Base-by-base conservation (phyloP, 306 rosid species). In the Alnus glutinosa region DNA sequence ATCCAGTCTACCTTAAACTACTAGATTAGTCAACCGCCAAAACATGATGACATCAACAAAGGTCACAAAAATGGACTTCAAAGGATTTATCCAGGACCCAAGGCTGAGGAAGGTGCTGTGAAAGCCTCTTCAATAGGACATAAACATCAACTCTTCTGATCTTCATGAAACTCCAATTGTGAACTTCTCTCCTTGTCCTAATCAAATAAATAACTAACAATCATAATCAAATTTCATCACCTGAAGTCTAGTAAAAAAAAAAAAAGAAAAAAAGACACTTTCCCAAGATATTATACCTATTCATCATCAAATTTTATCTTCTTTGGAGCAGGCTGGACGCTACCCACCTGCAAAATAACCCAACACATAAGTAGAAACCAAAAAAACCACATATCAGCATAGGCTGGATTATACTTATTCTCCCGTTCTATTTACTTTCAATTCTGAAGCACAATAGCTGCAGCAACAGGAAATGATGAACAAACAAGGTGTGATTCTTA, bases 321-420 rank as follows among this genome's bases (percentile, higher is more conserved):
- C 94, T 92, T 95, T n/a, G 98, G 93, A 70, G 85, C 84, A 77
- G 98, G 88, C 19, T 85, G 91, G 70, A 83, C 4, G 78, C 78
- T 76, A 62, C 93, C 96, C 76, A 90, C 88, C 98, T 95, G 86
- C 75, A 83, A 72, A 55, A 68, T 18, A 42, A 78, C 30, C 78
- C 36, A 42, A 61, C 30, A 69, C 34, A 67, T 57, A 32, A 42
- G 36, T 8, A 55, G 69, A 59, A 34, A 13, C 28, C 71, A 75
- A 39, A 57, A 34, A 77, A 79, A 75, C 15, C 69, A 48, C 74
- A 64, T 39, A 64, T 51, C 18, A 44, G 73, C 70, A 47, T 1
- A 75, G 23, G 18, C 50, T 7, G 14, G 49, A 74, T 15, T 63
- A 39, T 30, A 19, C 46, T 46, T 57, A 23, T 32, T 30, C 42